Percentiles rank a stretch among this genome's conserved stretches.
Evolutionary conservation across 768 basidiomycete genomes (phyloP).

Genomic region (Lenzites betulinus): DNA sequence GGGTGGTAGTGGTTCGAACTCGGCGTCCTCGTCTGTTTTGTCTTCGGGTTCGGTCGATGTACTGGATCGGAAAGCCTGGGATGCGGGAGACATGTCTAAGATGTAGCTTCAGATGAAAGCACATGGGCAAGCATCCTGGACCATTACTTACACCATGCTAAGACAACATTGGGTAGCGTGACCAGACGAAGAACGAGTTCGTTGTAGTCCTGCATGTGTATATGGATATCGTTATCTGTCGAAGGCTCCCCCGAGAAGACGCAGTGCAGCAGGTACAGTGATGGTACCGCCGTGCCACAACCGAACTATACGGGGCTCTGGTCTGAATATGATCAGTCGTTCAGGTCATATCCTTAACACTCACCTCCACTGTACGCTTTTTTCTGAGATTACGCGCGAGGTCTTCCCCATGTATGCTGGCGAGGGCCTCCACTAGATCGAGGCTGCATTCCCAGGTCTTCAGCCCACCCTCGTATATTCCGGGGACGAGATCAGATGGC

Average conservation of each 20-base stretch:
- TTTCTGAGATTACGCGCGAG: conserved; percentile 41
- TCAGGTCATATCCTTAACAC: conserved; percentile 18
- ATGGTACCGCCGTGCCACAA: conserved; percentile 90
- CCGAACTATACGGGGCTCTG: conserved; percentile 64
- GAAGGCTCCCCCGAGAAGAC: conserved; percentile 47
- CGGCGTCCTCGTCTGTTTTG: conserved; percentile 27
- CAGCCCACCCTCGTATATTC: conserved; percentile 93
- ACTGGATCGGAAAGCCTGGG: conserved; percentile 46
- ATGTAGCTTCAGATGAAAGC: too few species aligned
- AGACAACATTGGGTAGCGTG: conserved; percentile 75
- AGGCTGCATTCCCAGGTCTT: conserved; percentile 98
- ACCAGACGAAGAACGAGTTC: conserved; percentile 74
- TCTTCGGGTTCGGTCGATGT: conserved; percentile 10
- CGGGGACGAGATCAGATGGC: conserved; percentile 87
- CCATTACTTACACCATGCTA: conserved; percentile 81
- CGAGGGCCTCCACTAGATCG: conserved; percentile 76
- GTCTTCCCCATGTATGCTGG: conserved; percentile 32
- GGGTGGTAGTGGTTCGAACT: conserved; percentile 26
- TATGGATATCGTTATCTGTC: conserved; percentile 40
- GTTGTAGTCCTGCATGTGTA: conserved; percentile 95
- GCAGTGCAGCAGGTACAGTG: conserved; percentile 66
- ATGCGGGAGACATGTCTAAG: conserved; percentile 64
- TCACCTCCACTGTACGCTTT: conserved; percentile 72
- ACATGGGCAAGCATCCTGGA: too few species aligned
- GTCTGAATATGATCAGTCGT: neutral